Evolutionary conservation across 805 yeast genomes (phyloP).

Genomic region (Candida alai): DNA sequence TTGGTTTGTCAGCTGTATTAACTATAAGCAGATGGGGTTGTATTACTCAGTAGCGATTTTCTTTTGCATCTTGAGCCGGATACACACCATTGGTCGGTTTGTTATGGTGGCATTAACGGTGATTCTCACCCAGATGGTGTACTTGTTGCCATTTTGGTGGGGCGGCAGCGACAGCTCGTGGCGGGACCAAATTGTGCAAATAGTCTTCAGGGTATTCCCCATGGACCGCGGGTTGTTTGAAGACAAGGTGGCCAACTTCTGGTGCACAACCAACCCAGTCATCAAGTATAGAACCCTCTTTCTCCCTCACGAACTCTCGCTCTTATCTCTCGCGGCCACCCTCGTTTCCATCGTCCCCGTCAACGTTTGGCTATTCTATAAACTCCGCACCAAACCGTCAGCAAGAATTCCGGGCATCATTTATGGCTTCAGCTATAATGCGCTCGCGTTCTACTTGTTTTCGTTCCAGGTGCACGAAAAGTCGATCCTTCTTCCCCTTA

Average conservation of each 20-base stretch:
- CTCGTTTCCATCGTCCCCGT: constrained; percentile 33
- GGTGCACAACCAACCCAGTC: constrained; percentile 89
- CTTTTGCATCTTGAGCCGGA: constrained; percentile 63
- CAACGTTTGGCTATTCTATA: constrained; percentile 34
- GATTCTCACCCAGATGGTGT: constrained; percentile 43
- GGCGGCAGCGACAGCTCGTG: constrained; percentile 26
- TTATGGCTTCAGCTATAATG: constrained; percentile 77
- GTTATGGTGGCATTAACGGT: constrained; percentile 64
- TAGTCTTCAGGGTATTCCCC: constrained; percentile 74
- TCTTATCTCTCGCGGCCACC: constrained; percentile 53
- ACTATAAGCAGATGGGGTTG: constrained; percentile 93
- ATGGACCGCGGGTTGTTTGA: constrained; percentile 92
- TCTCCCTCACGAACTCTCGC: constrained; percentile 54
- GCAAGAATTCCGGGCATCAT: constrained; percentile 17
- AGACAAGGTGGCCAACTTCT: constrained; percentile 94
- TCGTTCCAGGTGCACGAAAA: constrained; percentile 97
- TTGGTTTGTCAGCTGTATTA: constrained; percentile 71
- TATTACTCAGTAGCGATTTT: constrained; percentile 90
- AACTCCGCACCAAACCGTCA: constrained; percentile 16
- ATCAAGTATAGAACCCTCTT: constrained; percentile 64
- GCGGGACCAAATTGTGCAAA: constrained; percentile 50
- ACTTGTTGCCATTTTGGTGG: constrained; percentile 60
- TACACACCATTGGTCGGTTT: constrained; percentile 47
- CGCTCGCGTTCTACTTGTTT: constrained; percentile 85
- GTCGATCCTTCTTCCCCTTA: constrained; percentile 78